These are phyloP conservation scores for Tremellales sp. DNA, from an alignment of 1,284 basidiomycete genomes.

Conservation along the genomic window DNA sequence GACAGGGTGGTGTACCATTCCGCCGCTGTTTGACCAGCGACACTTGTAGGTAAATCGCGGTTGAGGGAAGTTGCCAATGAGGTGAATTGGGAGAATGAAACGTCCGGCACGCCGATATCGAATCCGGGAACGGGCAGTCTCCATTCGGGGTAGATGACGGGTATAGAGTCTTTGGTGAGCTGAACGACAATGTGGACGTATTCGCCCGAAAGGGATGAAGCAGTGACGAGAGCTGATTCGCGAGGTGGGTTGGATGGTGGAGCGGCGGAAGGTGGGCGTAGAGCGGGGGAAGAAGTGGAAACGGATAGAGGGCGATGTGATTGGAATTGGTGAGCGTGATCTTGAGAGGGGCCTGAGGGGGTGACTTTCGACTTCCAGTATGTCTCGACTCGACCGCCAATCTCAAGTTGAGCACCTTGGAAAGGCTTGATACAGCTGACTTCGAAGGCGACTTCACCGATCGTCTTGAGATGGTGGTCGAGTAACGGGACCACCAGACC, in stretches of 20 bases:
- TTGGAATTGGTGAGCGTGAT: slow-evolving; percentile 49
- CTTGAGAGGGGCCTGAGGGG: slow-evolving; percentile 51
- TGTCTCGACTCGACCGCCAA: slow-evolving; percentile 90
- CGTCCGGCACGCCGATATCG: slow-evolving; percentile 75
- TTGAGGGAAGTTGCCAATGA: slow-evolving; percentile 59
- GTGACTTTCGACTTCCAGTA: slow-evolving; percentile 90
- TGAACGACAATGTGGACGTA: slow-evolving; percentile 85
- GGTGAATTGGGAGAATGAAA: slow-evolving; percentile 75
- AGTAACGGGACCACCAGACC: slow-evolving; percentile 74
- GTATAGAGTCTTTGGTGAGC: slow-evolving; percentile 83
- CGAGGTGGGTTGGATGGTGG: slow-evolving; percentile 8
- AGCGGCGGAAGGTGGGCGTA: slow-evolving; percentile 21
- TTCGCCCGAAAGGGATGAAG: slow-evolving; percentile 64
- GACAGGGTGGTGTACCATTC: slow-evolving; percentile 61
- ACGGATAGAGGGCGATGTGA: slow-evolving; percentile 45
- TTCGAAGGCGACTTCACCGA: slow-evolving; percentile 92
- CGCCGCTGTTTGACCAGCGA: slow-evolving; percentile 11
- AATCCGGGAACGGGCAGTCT: slow-evolving; percentile 68
- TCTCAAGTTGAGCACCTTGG: slow-evolving; percentile 87
- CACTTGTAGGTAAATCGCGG: slow-evolving; percentile 44
- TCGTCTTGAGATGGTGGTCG: slow-evolving; percentile 87
- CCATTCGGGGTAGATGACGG: slow-evolving; percentile 73
- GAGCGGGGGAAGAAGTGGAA: slow-evolving; percentile 39
- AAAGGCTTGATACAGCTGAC: slow-evolving; percentile 86
- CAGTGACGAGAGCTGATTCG: slow-evolving; percentile 46